phyloP scores from a whole-genome alignment of 2,329 filamentous ascomycete species.

The Raffaelea albimanens region DNA sequence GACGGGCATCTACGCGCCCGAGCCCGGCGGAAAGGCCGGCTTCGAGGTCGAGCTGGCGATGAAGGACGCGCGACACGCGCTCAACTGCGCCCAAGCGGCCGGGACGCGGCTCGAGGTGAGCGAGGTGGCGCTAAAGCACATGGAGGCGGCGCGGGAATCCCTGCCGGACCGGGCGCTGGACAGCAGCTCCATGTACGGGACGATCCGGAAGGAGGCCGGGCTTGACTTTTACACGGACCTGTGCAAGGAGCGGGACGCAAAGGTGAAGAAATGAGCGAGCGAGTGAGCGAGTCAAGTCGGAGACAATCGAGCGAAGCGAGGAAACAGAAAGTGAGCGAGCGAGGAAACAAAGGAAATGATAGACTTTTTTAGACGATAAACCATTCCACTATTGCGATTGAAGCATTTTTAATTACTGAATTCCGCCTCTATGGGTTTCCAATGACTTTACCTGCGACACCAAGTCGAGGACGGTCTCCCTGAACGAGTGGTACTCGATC shows the following conservation, averaged over 20 bases:
- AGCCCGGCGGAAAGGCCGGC: slow-evolving; percentile 2
- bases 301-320: no score
- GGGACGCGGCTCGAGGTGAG: slow-evolving; percentile 1
- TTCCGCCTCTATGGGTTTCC: no score
- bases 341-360: no score
- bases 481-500: background rate
- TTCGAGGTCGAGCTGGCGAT: slow-evolving; percentile 3
- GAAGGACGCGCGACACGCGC: slow-evolving; percentile 4
- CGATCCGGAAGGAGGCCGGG: background rate
- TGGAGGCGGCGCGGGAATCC: background rate
- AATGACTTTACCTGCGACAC: background rate
- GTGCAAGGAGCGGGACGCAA: slow-evolving; percentile 1
- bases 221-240: slow-evolving; percentile 4
- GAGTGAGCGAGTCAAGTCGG: no score
- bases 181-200: slow-evolving; percentile 7
- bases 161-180: slow-evolving; percentile 1
- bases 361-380: no score
- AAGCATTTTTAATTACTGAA: no score
- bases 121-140: slow-evolving; percentile 1
- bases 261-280: background rate
- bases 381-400: no score
- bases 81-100: slow-evolving; percentile 1
- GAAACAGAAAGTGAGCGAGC: no score
- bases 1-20: slow-evolving; percentile 3
- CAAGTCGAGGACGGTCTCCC: background rate